These are phyloP conservation scores for Colletotrichum destructivum DNA, from an alignment of 2,329 filamentous ascomycete genomes.

Conservation along the genomic window DNA sequence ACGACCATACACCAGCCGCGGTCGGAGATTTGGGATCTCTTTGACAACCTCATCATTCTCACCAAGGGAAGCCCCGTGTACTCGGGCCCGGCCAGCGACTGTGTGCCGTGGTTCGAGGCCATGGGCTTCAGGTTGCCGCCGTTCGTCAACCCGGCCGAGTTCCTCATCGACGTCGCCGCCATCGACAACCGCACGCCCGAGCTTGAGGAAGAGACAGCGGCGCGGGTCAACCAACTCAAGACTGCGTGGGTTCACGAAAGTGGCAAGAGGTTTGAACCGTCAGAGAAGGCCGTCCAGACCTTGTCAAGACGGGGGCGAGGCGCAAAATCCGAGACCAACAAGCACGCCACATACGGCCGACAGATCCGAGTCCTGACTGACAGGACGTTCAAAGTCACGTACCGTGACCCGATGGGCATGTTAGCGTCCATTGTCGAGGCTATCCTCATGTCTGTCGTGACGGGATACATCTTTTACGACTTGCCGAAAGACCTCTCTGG, in stretches of 20 bases:
- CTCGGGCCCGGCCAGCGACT: conserved; percentile 71
- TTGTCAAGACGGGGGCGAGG: conserved; percentile 27
- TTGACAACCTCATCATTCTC: conserved; percentile 80
- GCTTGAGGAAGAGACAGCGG: conserved; percentile 71
- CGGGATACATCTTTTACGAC: conserved; percentile 80
- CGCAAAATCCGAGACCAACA: conserved; percentile 46
- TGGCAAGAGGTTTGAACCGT: conserved; percentile 45
- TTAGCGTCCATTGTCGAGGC: conserved; percentile 79
- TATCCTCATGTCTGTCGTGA: conserved; percentile 78
- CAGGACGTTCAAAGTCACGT: conserved; percentile 79
- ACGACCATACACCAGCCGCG: conserved; percentile 84
- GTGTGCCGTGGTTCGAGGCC: conserved; percentile 74
- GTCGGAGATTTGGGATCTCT: conserved; percentile 84
- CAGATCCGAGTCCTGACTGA: conserved; percentile 78
- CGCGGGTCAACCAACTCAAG: conserved; percentile 74
- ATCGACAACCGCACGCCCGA: conserved; percentile 80
- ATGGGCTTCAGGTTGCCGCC: conserved; percentile 75
- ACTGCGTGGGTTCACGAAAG: conserved; percentile 65
- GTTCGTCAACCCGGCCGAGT: conserved; percentile 85
- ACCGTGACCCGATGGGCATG: conserved; percentile 84
- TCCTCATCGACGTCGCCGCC: conserved; percentile 81
- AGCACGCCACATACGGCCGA: conserved; percentile 70
- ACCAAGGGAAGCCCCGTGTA: conserved; percentile 79
- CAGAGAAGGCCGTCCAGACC: conserved; percentile 36
- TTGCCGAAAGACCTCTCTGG: conserved; percentile 77